Percentiles rank a stretch among this genome's conserved stretches.
phyloP scores from a whole-genome alignment of 495 filamentous ascomycete species.

The Hypoxylon cercidicola region DNA sequence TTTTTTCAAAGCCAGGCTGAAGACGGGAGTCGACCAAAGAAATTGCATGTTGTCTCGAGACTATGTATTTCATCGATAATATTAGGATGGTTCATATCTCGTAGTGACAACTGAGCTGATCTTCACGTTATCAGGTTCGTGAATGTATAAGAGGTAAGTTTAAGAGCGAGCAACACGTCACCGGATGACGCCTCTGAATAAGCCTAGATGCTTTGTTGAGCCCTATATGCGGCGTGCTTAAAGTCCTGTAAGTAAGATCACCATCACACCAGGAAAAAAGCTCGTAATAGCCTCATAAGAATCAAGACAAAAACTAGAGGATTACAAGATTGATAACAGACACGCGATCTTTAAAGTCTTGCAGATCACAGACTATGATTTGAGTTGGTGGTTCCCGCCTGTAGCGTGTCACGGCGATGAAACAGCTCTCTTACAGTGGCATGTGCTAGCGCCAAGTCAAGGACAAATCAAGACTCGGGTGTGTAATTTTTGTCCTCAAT shows the following conservation, averaged over 20 bases:
- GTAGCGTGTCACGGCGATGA: slow-evolving; percentile 8
- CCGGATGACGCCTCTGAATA: neutral
- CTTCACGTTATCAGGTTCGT: neutral
- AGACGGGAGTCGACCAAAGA: too few species aligned
- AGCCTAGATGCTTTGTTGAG: neutral
- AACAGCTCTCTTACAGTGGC: slow-evolving; percentile 14
- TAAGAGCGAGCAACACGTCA: neutral
- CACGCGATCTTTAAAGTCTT: neutral
- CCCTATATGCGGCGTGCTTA: neutral
- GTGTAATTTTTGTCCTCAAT: neutral
- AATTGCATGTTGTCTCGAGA: neutral
- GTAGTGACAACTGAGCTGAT: neutral
- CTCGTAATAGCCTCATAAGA: neutral
- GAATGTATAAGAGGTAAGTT: neutral
- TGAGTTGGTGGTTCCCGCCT: slow-evolving; percentile 6
- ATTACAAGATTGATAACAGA: neutral
- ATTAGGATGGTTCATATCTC: neutral
- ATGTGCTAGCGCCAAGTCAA: neutral
- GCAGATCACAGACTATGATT: neutral
- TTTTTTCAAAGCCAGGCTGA: neutral
- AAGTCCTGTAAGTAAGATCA: neutral
- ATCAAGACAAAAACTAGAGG: too few species aligned
- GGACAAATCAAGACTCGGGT: neutral
- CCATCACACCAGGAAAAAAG: neutral
- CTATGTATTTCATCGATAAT: neutral